Percentiles rank a stretch among this genome's conserved stretches.
Conservation (phyloP, 2,329 filamentous ascomycete species). For the Pseudogymnoascus verrucosus region DNA sequence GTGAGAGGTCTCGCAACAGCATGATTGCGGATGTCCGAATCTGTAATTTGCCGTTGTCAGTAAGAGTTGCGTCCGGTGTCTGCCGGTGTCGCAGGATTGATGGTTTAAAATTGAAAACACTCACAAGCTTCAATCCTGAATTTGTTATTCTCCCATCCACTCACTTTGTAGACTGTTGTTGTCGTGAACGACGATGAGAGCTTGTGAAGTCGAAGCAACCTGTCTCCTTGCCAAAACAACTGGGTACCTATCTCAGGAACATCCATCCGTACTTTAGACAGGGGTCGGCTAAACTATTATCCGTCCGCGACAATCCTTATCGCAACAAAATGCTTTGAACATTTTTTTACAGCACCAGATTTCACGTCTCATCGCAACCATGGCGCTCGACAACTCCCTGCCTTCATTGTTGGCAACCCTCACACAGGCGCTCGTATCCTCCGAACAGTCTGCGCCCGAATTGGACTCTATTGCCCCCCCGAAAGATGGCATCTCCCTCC, state of each 20-base stretch:
- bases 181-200: conserved; percentile 8
- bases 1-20: conserved; percentile 24
- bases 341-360: conserved; percentile 7
- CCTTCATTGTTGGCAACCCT: conserved; percentile 45
- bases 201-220: conserved; percentile 4
- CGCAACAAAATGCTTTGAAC: conserved; percentile 8
- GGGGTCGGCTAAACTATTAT: background rate
- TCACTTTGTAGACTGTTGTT: background rate
- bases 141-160: background rate
- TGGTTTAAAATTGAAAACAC: background rate
- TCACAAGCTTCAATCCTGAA: background rate
- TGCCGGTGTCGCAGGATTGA: background rate
- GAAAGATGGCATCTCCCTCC: conserved; percentile 81
- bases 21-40: conserved; percentile 15
- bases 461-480: conserved; percentile 60
- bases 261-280: background rate
- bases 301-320: background rate
- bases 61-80: background rate
- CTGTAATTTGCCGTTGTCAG: background rate
- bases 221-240: conserved; percentile 8
- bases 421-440: conserved; percentile 44
- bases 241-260: conserved; percentile 5
- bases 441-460: conserved; percentile 59
- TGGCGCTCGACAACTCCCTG: conserved; percentile 44
- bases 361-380: conserved; percentile 18